Base-by-base conservation (phyloP, 208 protist genomes). In the Wallacemonas collosoma region DNA sequence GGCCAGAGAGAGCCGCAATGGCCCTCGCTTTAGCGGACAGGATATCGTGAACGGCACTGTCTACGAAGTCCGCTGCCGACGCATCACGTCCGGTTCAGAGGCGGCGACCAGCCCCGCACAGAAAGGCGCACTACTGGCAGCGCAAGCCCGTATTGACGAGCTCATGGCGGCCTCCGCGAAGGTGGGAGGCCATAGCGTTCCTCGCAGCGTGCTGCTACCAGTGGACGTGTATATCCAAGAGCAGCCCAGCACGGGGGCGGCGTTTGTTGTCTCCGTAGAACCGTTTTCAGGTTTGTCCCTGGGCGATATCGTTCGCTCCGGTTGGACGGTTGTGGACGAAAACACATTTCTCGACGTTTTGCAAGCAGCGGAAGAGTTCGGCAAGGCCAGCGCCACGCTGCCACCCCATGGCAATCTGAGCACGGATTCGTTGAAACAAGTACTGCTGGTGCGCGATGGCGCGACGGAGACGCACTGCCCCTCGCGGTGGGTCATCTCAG, bases 401-500 rank as follows among this genome's bases (percentile, higher is more conserved):
- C 91, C 91, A 0, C 82, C 83, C 2, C 91, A 95, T 55, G 75
- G 87, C 9, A 95, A 95, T 71, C 71, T 95, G 39, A 93, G 77
- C 80, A 60, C 81, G 6, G 87, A 90, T 57, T 78, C 85, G 3
- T 62, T 95, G 17, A 80, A 87, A 66, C 86, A 91, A 68, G 71
- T 90, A 39, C 76, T 95, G 9, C 83, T 73, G 39, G 81, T 88
- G 54, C 88, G 91, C 35, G 76, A 89, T 50, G 88, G 86, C 55
- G 82, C 83, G 38, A 83, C 84, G 2, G 91, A 95, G 73, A 65
- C 71, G 6, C 64, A 75, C 48, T 73, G 86, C 61, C 63, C 65
- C 3, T 92, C 88, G 11, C 79, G 91, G 12, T 95, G 91, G 91
- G 91, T 93, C 6, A 81, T 95, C 50, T 81, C 84, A n/a, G 90